phyloP scores from a whole-genome alignment of 805 yeast species.

The Saccharomycopsis selenospora region DNA sequence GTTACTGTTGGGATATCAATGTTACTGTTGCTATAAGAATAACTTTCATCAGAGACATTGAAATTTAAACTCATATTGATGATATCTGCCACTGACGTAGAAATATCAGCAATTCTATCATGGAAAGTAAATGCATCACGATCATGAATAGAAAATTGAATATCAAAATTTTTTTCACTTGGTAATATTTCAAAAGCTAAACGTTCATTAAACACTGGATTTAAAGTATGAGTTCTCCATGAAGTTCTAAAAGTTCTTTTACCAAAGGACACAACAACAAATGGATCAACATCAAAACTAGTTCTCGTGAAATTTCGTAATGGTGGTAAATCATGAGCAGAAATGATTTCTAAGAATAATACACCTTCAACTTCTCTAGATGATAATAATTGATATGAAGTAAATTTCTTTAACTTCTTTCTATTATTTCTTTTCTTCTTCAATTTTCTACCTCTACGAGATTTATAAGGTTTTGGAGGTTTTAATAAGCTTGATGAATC shows the following conservation, averaged over 20 bases:
- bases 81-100: constrained; percentile 48
- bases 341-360: constrained; percentile 64
- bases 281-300: constrained; percentile 94
- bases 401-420: constrained; percentile 9
- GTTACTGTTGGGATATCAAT: neutral
- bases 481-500: neutral
- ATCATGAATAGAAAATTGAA: constrained; percentile 72
- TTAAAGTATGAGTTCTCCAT: constrained; percentile 72
- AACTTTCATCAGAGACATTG: constrained; percentile 24
- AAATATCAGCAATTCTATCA: constrained; percentile 68
- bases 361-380: constrained; percentile 53
- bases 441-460: neutral
- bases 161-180: constrained; percentile 55
- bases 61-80: constrained; percentile 23
- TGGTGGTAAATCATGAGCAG: constrained; percentile 76
- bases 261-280: constrained; percentile 86
- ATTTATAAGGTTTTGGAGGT: constrained; percentile 3
- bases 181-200: constrained; percentile 70
- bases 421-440: constrained; percentile 1
- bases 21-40: constrained; percentile 21
- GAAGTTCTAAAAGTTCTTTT: constrained; percentile 80
- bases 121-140: constrained; percentile 78
- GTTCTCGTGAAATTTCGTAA: constrained; percentile 54
- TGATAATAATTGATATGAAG: constrained; percentile 31
- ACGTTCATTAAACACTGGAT: constrained; percentile 76